These are phyloP conservation scores for Cyberlindnera euphorbiae DNA, from an alignment of 805 yeast species.

Conservation along the genomic window DNA sequence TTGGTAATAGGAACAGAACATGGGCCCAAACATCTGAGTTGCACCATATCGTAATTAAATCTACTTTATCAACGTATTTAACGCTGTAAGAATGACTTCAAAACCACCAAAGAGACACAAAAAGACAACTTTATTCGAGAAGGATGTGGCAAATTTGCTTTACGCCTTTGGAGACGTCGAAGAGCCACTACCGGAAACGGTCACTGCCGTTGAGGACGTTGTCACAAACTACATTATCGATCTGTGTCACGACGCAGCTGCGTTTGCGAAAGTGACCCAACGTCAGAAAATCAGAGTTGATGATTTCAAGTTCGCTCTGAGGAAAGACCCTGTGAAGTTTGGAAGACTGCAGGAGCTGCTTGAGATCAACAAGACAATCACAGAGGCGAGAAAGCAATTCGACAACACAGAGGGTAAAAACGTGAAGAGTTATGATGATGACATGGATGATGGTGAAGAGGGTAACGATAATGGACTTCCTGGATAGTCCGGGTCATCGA, in stretches of 20 bases:
- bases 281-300: slow-evolving; percentile 65
- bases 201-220: slow-evolving; percentile 62
- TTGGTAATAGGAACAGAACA: too few species aligned
- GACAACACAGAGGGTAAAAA: slow-evolving; percentile 53
- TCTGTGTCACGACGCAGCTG: slow-evolving; percentile 50
- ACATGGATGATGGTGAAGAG: slow-evolving; percentile 25
- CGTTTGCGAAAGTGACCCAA: slow-evolving; percentile 45
- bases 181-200: slow-evolving; percentile 63
- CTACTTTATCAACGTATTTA: too few species aligned
- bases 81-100: too few species aligned
- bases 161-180: slow-evolving; percentile 72
- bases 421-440: slow-evolving; percentile 24
- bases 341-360: slow-evolving; percentile 67
- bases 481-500: slow-evolving; percentile 8
- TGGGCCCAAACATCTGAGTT: too few species aligned
- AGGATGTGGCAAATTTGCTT: slow-evolving; percentile 51
- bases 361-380: slow-evolving; percentile 52
- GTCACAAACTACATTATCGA: slow-evolving; percentile 59
- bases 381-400: slow-evolving; percentile 62
- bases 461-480: slow-evolving; percentile 26
- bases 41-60: too few species aligned
- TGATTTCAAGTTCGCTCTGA: slow-evolving; percentile 64
- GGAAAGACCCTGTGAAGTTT: slow-evolving; percentile 61
- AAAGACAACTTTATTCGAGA: slow-evolving; percentile 40
- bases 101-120: slow-evolving; percentile 24